Evolutionary conservation across 371 early-diverging fungal species (phyloP).

Genomic region (Mortierella sp.): DNA sequence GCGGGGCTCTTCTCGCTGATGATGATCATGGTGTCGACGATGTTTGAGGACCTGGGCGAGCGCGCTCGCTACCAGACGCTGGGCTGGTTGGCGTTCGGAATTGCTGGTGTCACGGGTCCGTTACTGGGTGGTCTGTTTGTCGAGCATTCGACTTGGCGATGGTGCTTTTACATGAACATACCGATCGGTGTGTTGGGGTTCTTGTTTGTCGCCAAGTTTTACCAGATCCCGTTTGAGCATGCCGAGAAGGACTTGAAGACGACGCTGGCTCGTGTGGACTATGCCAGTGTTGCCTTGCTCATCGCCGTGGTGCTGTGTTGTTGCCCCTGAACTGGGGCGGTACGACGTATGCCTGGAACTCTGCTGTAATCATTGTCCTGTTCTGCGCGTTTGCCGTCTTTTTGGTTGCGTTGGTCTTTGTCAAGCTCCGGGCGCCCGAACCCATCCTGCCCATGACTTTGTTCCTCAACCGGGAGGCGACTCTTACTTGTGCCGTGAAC

Average conservation of each 20-base stretch:
- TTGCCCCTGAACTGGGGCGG: conserved; percentile 82
- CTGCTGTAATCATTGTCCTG: conserved; percentile 69
- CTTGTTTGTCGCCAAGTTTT: conserved; percentile 31
- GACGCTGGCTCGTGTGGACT: conserved; percentile 46
- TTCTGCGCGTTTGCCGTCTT: conserved; percentile 62
- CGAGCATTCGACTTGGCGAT: conserved; percentile 60
- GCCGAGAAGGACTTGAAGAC: conserved; percentile 21
- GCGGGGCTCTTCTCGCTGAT: conserved; percentile 64
- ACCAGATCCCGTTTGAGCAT: conserved; percentile 32
- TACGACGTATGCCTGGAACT: conserved; percentile 73
- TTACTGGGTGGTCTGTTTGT: conserved; percentile 63
- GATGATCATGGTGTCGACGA: conserved; percentile 67
- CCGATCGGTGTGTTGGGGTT: conserved; percentile 33
- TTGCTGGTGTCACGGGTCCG: conserved; percentile 60
- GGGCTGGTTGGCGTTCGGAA: conserved; percentile 59
- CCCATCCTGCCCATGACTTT: conserved; percentile 67
- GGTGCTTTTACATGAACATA: conserved; percentile 63
- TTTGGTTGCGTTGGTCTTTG: conserved; percentile 59
- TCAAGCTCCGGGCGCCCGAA: conserved; percentile 66
- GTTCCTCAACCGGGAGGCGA: conserved; percentile 51
- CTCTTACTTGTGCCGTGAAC: conserved; percentile 50
- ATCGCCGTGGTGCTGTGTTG: conserved; percentile 62
- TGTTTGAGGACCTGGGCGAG: conserved; percentile 62
- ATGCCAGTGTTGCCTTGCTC: conserved; percentile 20
- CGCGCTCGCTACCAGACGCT: conserved; percentile 69